A percentile compares a stretch with the other conserved stretches of the same genome.
These are phyloP conservation scores for Zhuliangozyma blackwelliae DNA, from an alignment of 1,139 yeast species.

Conservation along the genomic window DNA sequence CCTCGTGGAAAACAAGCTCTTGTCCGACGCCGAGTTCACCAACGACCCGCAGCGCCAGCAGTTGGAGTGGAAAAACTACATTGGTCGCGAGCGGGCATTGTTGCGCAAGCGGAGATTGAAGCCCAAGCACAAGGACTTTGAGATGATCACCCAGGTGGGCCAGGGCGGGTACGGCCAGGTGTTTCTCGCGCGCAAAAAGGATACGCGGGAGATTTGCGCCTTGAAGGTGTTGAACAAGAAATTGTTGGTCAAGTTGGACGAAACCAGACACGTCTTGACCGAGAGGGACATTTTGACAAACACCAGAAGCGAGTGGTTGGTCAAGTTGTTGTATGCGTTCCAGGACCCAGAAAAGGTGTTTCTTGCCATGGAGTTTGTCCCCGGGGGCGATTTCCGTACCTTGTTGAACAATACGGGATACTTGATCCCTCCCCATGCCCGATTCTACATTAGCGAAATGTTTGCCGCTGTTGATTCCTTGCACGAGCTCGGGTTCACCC, in stretches of 20 bases:
- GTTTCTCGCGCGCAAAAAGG: conserved; percentile 88
- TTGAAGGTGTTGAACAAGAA: conserved; percentile 87
- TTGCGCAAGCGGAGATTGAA: conserved; percentile 85
- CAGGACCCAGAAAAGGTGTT: conserved; percentile 89
- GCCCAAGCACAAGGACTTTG: conserved; percentile 93
- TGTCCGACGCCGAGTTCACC: conserved; percentile 37
- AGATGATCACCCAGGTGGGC: conserved; percentile 95
- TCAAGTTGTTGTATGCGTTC: conserved; percentile 87
- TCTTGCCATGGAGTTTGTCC: conserved; percentile 98
- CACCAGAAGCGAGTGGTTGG: conserved; percentile 94
- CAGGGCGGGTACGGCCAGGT: conserved; percentile 99
- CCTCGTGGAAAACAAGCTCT: conserved; percentile 58
- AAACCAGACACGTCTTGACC: conserved; percentile 91
- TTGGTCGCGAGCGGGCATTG: conserved; percentile 79
- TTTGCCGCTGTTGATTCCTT: conserved; percentile 89
- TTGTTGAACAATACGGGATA: conserved; percentile 89
- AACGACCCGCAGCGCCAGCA: conserved; percentile 46
- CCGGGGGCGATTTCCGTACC: conserved; percentile 98
- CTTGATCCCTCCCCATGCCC: conserved; percentile 89
- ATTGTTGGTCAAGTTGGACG: conserved; percentile 82
- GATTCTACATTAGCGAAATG: conserved; percentile 95
- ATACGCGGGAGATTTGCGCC: conserved; percentile 94
- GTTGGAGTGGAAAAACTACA: conserved; percentile 75
- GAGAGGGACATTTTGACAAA: conserved; percentile 96
- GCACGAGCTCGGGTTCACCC: conserved; percentile 94